Evolutionary conservation across 179 eudicot genomes (phyloP).

Genomic region (Drosera spatulata): DNA sequence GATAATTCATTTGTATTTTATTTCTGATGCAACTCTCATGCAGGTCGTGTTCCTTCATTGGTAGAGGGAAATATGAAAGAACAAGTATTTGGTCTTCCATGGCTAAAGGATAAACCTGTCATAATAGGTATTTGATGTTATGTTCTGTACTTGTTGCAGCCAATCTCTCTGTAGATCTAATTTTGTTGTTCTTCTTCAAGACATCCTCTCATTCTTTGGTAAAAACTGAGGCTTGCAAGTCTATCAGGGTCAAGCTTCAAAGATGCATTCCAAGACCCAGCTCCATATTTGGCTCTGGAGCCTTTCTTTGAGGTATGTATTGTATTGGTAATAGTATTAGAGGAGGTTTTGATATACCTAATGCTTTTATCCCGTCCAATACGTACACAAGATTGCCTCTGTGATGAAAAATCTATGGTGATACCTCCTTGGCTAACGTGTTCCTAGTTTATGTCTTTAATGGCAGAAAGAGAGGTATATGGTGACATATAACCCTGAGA

Average conservation of each 20-base stretch:
- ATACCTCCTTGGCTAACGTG: background rate
- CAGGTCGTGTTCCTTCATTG: slow-evolving; percentile 83
- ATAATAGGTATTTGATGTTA: slow-evolving; percentile 47
- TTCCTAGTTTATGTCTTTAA: background rate
- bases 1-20: background rate
- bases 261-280: slow-evolving; percentile 93
- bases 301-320: slow-evolving; percentile 76
- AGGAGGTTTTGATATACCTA: background rate
- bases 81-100: slow-evolving; percentile 59
- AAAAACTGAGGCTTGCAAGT: slow-evolving; percentile 4
- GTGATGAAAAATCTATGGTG: background rate
- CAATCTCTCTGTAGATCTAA: background rate
- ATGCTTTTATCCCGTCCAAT: too few species aligned
- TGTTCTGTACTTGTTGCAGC: background rate
- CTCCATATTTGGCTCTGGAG: slow-evolving; percentile 56
- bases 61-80: slow-evolving; percentile 91
- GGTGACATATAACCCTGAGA: slow-evolving; percentile 75
- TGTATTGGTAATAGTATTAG: background rate
- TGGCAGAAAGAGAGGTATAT: slow-evolving; percentile 67
- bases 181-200: background rate
- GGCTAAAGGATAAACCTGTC: slow-evolving; percentile 70
- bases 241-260: slow-evolving; percentile 77
- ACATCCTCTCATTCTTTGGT: background rate
- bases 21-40: slow-evolving; percentile 3
- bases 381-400: too few species aligned